Evolutionary conservation across 805 yeast genomes (phyloP), one percentile per base, ranked within the genome.

Genomic region (Candida coquimbonensis): DNA sequence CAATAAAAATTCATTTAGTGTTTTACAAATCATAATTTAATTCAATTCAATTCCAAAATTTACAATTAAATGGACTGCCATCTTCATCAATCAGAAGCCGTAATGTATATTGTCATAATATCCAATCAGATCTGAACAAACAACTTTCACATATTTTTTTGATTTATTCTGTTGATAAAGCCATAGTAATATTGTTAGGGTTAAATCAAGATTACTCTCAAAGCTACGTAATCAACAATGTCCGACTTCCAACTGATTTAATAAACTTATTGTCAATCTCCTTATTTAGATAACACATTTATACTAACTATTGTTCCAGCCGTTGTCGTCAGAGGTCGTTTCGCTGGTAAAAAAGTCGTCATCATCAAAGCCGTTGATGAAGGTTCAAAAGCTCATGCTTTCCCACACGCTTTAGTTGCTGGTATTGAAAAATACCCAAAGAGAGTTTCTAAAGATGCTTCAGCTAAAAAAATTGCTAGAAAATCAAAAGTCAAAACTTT

Each of bases 271-370:
- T 32, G 8, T 14, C 9, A 32, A n/a, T 14, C 7, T 32, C 17
- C 13, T 14, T 13, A 4, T 7, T 14, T 8, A 19, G 13, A 11
- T 5, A 9, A 4, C 37, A 19, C 17, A 24, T 21, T 21, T 21
- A 21, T 16, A 44, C 43, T 50, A 49, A 55, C 53, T 53, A 29
- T 19, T 5, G 13, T 6, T 7, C 17, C 42, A 59, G 63, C 98
- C 80, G 90, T 93, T 78, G 90, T 93, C 74, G 96, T 90, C 75
- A 91, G 98, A 76, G 99, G 99, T 70, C 93, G 99, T 81, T 91
- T 81, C 87, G 99, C 99, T 73, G 99, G 99, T 81, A 91, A 90
- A 87, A 93, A 93, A 86, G 99, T 93, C 62, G 99, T 93, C 73
- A 89, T 93, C 70, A 90, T 93, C 72, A 89, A 87, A 77, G 93